phyloP scores from a whole-genome alignment of 352 stramenopile genomes.

The Ophiocytium majus region DNA sequence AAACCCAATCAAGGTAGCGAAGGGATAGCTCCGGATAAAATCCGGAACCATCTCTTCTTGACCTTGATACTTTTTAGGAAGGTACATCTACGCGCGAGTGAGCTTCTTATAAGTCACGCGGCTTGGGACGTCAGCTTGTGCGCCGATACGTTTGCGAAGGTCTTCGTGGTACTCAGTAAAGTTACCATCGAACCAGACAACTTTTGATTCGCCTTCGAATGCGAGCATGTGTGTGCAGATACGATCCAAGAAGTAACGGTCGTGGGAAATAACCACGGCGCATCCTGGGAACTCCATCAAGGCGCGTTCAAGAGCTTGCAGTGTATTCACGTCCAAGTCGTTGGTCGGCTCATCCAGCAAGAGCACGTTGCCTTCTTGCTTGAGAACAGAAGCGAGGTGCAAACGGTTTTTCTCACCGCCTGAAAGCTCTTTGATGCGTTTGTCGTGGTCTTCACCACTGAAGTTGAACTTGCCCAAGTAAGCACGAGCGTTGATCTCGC shows the following conservation, averaged over 20 bases:
- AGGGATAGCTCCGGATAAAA: no score
- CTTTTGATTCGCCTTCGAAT: conserved; percentile 63
- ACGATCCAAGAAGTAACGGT: conserved; percentile 97
- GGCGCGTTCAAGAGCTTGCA: conserved; percentile 70
- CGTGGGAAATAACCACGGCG: conserved; percentile 94
- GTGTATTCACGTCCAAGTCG: conserved; percentile 83
- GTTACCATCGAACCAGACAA: conserved; percentile 69
- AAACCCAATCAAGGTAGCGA: no score
- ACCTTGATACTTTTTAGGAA: no score
- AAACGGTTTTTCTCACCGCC: conserved; percentile 73
- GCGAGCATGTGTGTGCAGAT: conserved; percentile 93
- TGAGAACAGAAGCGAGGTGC: conserved; percentile 71
- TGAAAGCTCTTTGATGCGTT: conserved; percentile 66
- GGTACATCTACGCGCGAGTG: conserved; percentile 97
- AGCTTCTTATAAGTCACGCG: conserved; percentile 95
- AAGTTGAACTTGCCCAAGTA: conserved; percentile 77
- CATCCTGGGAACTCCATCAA: conserved; percentile 91
- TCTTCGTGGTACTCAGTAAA: conserved; percentile 72
- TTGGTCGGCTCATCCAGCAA: conserved; percentile 74
- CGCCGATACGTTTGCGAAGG: conserved; percentile 43
- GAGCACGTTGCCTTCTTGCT: conserved; percentile 70
- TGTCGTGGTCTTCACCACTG: conserved; percentile 68
- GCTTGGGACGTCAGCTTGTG: conserved; percentile 92
- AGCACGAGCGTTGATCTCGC: conserved; percentile 62
- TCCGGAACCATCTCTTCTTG: no score